Evolutionary conservation across 2,329 filamentous ascomycete genomes (phyloP), one percentile per base, ranked within the genome.

Genomic region (Monilinia fructicola): DNA sequence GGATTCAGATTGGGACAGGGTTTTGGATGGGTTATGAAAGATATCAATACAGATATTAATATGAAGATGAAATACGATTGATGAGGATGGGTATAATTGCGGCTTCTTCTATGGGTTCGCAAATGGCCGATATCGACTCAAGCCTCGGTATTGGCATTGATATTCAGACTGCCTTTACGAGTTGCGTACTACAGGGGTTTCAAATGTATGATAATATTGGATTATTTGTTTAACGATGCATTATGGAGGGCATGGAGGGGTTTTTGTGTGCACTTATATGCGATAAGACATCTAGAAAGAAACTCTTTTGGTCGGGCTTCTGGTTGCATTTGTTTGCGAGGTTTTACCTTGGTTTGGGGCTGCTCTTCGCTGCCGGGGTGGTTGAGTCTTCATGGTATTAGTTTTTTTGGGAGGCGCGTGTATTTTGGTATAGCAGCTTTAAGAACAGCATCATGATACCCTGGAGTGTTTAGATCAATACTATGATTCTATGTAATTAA

Each of bases 1-100:
- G 16, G 53, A 40, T 18, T 58, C 26, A 11, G 62, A 65, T 21
- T 65, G 63, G 53, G 54, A 58, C 4, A 23, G 5, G n/a, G 16
- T 59, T 10, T 42, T 63, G 23, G 35, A 54, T 6, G 18, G 48
- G 18, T 21, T 63, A n/a, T 54, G 38, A 53, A 18, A 18, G 31
- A 9, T 54, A 31, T 54, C 14, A 9, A 2, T 28, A 23, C 3
- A 11, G n/a, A 38, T 4, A 62, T 10, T 3, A 28, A 10, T 10
- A 28, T 23, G 44, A 28, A n/a, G 21, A 6, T 9, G n/a, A 21
- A 23, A 1, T n/a, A 56, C 21, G 28, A 64, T 4, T 26, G 35
- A 50, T 38, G 42, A 31, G 7, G 21, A 38, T 55, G 42, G 35
- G 26, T 28, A 44, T 21, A 1, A 55, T 56, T 46, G 21, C n/a